Evolutionary conservation across 2,329 filamentous ascomycete species (phyloP).

Genomic region (Colletotrichum siamense): DNA sequence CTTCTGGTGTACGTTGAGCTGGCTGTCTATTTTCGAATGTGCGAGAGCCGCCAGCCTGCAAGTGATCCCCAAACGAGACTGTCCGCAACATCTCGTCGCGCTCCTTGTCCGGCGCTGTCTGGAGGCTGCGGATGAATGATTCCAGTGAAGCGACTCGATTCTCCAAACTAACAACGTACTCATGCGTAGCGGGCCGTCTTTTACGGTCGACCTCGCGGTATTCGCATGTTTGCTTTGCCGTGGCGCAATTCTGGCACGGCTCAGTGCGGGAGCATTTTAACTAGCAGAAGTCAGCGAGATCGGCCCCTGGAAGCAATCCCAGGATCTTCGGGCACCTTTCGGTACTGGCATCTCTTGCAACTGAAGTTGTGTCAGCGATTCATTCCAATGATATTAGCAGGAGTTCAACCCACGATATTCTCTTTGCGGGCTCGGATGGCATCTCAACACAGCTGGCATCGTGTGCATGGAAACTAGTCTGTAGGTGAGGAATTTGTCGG

Average conservation of each 20-base stretch:
- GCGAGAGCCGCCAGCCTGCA: neutral
- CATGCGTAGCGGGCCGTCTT: slow-evolving; percentile 18
- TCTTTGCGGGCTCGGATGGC: neutral
- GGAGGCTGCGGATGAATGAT: slow-evolving; percentile 8
- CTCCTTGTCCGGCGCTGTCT: neutral
- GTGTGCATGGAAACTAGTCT: neutral
- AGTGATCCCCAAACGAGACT: neutral
- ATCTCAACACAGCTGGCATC: neutral
- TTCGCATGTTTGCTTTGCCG: slow-evolving; percentile 9
- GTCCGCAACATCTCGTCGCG: slow-evolving; percentile 18
- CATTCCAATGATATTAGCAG: too few species aligned
- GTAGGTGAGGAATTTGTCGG: neutral
- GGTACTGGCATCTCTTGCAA: neutral
- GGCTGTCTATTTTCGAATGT: accelerated
- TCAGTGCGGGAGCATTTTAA: slow-evolving; percentile 21
- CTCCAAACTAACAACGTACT: slow-evolving; percentile 19
- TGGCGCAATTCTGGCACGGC: slow-evolving; percentile 19
- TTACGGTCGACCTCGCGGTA: slow-evolving; percentile 20
- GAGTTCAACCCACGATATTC: neutral
- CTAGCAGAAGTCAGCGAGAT: neutral
- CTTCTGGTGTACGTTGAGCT: neutral
- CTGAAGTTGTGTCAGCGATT: neutral
- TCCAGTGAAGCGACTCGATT: slow-evolving; percentile 22
- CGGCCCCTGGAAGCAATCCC: neutral
- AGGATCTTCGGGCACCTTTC: neutral